These are phyloP conservation scores for Phytophthora agathidicida DNA, from an alignment of 352 stramenopile species.

Conservation along the genomic window DNA sequence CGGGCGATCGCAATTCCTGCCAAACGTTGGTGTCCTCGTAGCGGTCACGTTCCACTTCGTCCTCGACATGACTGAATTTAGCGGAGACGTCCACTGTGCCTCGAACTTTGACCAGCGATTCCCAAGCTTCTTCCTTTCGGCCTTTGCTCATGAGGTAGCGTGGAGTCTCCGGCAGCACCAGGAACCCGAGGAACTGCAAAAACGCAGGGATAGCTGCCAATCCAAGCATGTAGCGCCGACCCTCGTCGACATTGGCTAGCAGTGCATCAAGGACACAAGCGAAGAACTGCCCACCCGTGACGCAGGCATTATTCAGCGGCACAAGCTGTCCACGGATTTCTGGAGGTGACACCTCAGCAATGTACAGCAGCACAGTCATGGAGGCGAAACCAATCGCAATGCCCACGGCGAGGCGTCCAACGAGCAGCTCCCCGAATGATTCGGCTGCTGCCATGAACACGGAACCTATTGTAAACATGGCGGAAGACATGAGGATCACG, in stretches of 20 bases:
- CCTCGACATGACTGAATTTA: constrained; percentile 72
- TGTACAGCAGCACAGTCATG: constrained; percentile 84
- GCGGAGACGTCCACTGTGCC: constrained; percentile 58
- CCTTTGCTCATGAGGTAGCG: constrained; percentile 68
- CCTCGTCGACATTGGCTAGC: constrained; percentile 51
- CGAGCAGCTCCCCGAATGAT: constrained; percentile 60
- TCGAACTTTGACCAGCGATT: constrained; percentile 64
- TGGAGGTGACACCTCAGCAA: constrained; percentile 74
- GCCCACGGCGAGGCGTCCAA: constrained; percentile 67
- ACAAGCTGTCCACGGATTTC: constrained; percentile 70
- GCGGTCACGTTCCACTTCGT: constrained; percentile 47
- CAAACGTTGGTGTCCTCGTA: constrained; percentile 33
- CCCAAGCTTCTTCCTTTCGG: constrained; percentile 51
- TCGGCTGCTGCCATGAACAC: constrained; percentile 60
- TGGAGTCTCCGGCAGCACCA: constrained; percentile 71
- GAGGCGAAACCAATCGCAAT: constrained; percentile 76
- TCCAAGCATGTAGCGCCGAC: constrained; percentile 86
- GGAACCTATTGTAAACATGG: constrained; percentile 65
- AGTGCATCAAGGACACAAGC: constrained; percentile 62
- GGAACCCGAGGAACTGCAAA: constrained; percentile 75
- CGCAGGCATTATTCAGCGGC: constrained; percentile 75
- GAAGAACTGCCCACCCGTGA: constrained; percentile 84
- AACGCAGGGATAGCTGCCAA: constrained; percentile 65
- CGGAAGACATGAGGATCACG: constrained; percentile 72
- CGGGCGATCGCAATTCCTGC: constrained; percentile 31